phyloP scores from a whole-genome alignment of 352 stramenopile species.

The Globisporangium uncinulatum region DNA sequence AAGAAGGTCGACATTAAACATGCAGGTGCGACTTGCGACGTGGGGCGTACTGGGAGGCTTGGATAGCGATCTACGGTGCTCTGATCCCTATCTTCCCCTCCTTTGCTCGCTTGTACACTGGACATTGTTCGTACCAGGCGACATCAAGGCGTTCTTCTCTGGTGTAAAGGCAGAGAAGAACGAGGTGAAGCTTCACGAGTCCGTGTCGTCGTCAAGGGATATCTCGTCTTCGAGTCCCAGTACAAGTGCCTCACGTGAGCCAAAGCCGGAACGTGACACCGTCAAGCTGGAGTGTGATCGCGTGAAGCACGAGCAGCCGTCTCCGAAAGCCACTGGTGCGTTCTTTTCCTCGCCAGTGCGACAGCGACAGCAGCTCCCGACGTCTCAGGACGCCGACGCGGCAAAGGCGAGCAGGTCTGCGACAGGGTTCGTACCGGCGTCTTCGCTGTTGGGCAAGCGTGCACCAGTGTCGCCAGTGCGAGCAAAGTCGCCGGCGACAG shows the following conservation, averaged over 20 bases:
- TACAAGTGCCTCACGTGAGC: neutral
- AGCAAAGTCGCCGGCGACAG: neutral
- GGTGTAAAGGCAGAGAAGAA: conserved; percentile 30
- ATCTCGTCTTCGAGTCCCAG: no score
- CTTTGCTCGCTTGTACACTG: no score
- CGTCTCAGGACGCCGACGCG: conserved; percentile 2
- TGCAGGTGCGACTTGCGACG: conserved; percentile 28
- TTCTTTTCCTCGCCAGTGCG: conserved; percentile 6
- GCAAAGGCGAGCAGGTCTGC: neutral
- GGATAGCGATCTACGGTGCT: neutral
- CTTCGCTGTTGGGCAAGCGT: conserved; percentile 39
- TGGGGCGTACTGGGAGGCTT: neutral
- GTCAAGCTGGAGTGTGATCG: neutral
- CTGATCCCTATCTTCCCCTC: no score
- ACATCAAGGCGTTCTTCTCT: conserved; percentile 68
- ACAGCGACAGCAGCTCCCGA: neutral
- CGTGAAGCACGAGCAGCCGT: conserved; percentile 1
- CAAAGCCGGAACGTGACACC: neutral
- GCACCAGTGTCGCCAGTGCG: neutral
- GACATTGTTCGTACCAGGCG: conserved; percentile 19
- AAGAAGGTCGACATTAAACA: conserved; percentile 77
- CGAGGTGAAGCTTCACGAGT: neutral
- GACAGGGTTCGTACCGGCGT: conserved; percentile 35
- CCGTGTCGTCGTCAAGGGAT: no score
- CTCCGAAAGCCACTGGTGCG: conserved; percentile 2